Base-by-base conservation (phyloP, 1,139 yeast genomes). In the Taphrina wiesneri region DNA sequence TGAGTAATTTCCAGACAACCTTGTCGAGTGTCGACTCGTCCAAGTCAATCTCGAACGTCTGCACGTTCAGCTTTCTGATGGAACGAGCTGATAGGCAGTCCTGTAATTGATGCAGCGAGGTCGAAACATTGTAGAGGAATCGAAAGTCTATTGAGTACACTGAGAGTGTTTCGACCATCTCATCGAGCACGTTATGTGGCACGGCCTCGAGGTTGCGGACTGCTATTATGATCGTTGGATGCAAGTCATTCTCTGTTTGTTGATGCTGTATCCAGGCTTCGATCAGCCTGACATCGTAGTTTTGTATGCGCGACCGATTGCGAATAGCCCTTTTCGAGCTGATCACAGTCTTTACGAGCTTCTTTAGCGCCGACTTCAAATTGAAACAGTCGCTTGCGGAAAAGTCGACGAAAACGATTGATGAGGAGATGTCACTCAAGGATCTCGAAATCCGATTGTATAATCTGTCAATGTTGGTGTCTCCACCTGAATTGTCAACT, bases 91-190 rank as follows among this genome's bases (percentile, higher is more conserved):
- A n/a, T 13, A 60, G 19, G 26, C 41, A 23, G 28, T 43, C 25
- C 52, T 60, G 57, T 25, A 47, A 19, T 19, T 49, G 64, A n/a
- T 41, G 41, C 13, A 60, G 36, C 4, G 64, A 43, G 15, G 64
- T 60, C 21, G 57, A 53, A 3, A 60, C 41, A n/a, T 45, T 53
- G 52, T 36, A 43, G 23, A 60, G 25, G 43, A 60, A 28, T 11
- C 57, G 51, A 32, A 51, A 19, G n/a, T 51, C 52, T 13, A 60
- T 19, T n/a, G 25, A 4, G 19, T 25, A 30, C 5, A 26, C 57
- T 4, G 41, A 49, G 13, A 51, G 34, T 17, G 39, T 30, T n/a
- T 60, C 34, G 19, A 60, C 47, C 34, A 60, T 9, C 11, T 49
- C 57, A 15, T 41, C 52, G 9, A 60, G 41, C n/a, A 60, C 41